These are phyloP conservation scores for Tremellales sp. DNA, from an alignment of 1,284 basidiomycete genomes.

Conservation along the genomic window DNA sequence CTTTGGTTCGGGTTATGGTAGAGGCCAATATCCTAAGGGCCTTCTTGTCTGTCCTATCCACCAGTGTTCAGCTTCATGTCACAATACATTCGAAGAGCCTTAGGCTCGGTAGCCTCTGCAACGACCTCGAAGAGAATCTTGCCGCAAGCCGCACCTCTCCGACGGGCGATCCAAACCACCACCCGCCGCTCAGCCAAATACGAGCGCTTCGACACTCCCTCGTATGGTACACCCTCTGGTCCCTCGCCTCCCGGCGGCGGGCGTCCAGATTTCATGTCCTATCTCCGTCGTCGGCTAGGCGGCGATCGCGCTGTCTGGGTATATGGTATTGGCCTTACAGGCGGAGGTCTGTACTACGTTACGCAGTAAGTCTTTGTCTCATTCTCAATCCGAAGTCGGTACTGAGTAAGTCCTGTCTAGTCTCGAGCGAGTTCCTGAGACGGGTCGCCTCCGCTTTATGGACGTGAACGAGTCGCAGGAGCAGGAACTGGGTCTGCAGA, in stretches of 20 bases:
- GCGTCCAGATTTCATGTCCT: slow-evolving; percentile 21
- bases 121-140: too few species aligned
- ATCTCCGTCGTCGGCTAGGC: slow-evolving; percentile 35
- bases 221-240: slow-evolving; percentile 5
- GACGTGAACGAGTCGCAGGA: slow-evolving; percentile 63
- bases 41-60: too few species aligned
- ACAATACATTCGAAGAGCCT: too few species aligned
- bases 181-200: slow-evolving; percentile 21
- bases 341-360: slow-evolving; percentile 57
- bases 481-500: slow-evolving; percentile 48
- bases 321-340: slow-evolving; percentile 42
- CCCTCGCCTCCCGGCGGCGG: slow-evolving; percentile 7
- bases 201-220: slow-evolving; percentile 31
- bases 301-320: slow-evolving; percentile 41
- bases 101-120: too few species aligned
- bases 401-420: slow-evolving; percentile 47
- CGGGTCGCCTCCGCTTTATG: slow-evolving; percentile 81
- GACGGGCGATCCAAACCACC: slow-evolving; percentile 18
- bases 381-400: not conserved
- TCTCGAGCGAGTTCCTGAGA: slow-evolving; percentile 73
- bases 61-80: too few species aligned
- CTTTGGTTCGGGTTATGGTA: too few species aligned
- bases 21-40: too few species aligned
- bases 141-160: not conserved
- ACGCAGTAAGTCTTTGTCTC: slow-evolving; percentile 53